Evolutionary conservation across 2,329 filamentous ascomycete genomes (phyloP), one percentile per base, ranked within the genome.

Genomic region (Exophiala alcalophila): DNA sequence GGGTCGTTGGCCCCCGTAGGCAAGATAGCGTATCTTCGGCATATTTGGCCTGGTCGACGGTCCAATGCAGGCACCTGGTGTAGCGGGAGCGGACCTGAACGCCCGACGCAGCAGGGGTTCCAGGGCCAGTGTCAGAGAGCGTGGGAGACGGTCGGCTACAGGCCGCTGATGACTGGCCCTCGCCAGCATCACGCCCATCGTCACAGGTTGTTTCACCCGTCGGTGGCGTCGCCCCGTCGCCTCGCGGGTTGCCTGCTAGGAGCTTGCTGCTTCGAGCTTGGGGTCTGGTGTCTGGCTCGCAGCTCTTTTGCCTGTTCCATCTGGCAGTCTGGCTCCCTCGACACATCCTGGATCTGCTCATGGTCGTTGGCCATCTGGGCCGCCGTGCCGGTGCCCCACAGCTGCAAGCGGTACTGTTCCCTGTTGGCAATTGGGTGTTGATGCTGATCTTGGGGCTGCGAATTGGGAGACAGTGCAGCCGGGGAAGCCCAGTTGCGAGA

Each of bases 371-470:
- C n/a, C n/a, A n/a, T n/a, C n/a, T n/a, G n/a, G n/a, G n/a, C n/a
- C n/a, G n/a, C n/a, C n/a, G n/a, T n/a, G n/a, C 38, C 36, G 15
- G 27, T 27, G 38, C 49, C 42, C 49, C 45, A 49, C 49, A n/a
- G n/a, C n/a, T 15, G 31, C 14, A 12, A 15, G 14, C 30, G 19
- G 45, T 40, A 31, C n/a, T n/a, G n/a, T n/a, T n/a, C n/a, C n/a
- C n/a, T n/a, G 23, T 35, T 40, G 35, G 34, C 41, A n/a, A 52
- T 49, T 52, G 49, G 49, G 35, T 26, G 34, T 24, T 29, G 21
- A 32, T 39, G 49, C 44, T 52, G 49, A 52, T 52, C 49, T 52
- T 47, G 45, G 45, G 49, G 49, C 49, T 44, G 30, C 49, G 45
- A 49, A 52, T 52, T 45, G 45, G 39, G 38, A 44, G 23, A 10